Base-by-base conservation (phyloP, 768 basidiomycete genomes). In the Psilocybe sp. region DNA sequence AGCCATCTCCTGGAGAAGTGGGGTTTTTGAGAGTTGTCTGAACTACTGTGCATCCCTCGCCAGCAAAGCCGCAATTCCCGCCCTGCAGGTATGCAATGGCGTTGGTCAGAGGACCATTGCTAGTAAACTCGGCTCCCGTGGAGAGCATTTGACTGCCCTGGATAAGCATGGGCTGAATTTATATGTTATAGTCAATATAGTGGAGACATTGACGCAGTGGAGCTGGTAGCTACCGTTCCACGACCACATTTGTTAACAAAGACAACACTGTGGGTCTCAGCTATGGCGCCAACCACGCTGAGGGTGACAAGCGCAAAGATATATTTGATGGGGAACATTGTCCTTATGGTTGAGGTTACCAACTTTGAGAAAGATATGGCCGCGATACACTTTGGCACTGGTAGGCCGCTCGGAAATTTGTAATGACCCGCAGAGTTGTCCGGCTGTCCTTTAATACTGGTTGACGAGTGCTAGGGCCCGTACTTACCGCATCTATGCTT, bases 21-120 rank as follows among this genome's bases (percentile, higher is more conserved):
- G 53, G 62, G 35, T 63, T 60, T n/a, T 49, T 49, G 34, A 75
- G 56, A 16, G 70, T 74, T 14, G 64, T 64, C 49, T 75, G 72
- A 20, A 74, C 50, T 16, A 70, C 45, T 8, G 67, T 58, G 38
- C 57, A 58, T 8, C 51, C 53, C 15, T 58, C 57, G 19, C 57
- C 57, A 23, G 54, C 54, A 55, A 67, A 64, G 5, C 65, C 64
- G 56, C 73, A 75, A 16, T 42, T 40, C 15, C 51, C 72, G 9
- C 18, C 4, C 11, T 3, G 12, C 6, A 40, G 28, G 33, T 34
- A 73, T 66, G 71, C 71, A 48, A 73, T 72, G 8, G 68, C 69
- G 18, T 53, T 53, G 8, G 43, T 16, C 18, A 73, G 54, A 9
- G 68, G 54, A 2, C 50, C 54, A n/a, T 51, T 51, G 38, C 20